phyloP scores from a whole-genome alignment of 768 basidiomycete genomes.

The Phylloporus arenicola region DNA sequence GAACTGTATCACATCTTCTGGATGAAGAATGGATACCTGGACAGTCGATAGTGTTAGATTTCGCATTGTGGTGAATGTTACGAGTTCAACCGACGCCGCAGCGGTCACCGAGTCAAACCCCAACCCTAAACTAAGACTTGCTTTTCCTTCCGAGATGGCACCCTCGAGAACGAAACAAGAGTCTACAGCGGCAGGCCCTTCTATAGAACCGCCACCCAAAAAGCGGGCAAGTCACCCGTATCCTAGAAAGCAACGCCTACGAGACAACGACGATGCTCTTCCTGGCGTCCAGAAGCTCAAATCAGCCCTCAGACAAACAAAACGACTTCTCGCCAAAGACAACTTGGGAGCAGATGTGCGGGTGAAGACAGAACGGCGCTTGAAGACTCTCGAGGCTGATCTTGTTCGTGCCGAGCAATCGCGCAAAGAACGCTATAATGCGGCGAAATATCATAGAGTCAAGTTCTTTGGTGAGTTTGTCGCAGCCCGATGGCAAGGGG shows the following conservation, averaged over 20 bases:
- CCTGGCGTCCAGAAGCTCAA: constrained; percentile 87
- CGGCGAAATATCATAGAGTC: constrained; percentile 78
- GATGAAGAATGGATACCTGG: constrained; percentile 12
- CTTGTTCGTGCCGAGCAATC: constrained; percentile 57
- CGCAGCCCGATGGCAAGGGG: not conserved
- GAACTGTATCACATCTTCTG: constrained; percentile 11
- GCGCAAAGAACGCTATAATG: constrained; percentile 67
- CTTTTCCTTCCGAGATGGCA: constrained; percentile 8
- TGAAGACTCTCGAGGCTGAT: constrained; percentile 71
- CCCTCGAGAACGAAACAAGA: constrained; percentile 12
- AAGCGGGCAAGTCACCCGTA: constrained; percentile 13
- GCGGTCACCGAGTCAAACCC: constrained; percentile 7
- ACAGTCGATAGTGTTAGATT: constrained; percentile 46
- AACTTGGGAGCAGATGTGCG: constrained; percentile 80
- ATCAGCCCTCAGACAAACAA: constrained; percentile 75
- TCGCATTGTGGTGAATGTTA: constrained; percentile 38
- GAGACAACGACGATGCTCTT: constrained; percentile 12
- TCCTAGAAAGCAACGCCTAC: constrained; percentile 2
- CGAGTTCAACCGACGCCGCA: not conserved
- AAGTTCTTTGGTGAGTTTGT: constrained; percentile 84
- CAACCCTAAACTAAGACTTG: constrained; percentile 13
- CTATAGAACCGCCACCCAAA: constrained; percentile 12
- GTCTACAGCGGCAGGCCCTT: constrained; percentile 7
- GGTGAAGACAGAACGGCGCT: constrained; percentile 72
- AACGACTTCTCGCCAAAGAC: constrained; percentile 79